These are phyloP conservation scores for Alternaria ventricosa DNA, from an alignment of 2,329 filamentous ascomycete genomes.

Conservation along the genomic window DNA sequence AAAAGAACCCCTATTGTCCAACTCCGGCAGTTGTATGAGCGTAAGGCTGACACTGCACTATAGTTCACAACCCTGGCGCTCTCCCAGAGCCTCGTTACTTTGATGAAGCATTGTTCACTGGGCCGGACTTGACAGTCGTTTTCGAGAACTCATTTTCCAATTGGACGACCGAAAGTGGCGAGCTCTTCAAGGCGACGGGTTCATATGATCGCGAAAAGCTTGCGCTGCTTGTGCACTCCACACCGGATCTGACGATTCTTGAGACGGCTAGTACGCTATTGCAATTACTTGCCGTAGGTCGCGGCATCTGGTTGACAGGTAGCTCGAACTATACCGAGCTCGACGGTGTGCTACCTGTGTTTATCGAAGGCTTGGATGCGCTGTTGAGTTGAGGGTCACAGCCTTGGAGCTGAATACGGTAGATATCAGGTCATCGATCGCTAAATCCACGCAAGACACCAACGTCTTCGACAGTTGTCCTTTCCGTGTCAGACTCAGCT, in stretches of 20 bases:
- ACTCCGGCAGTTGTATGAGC: conserved; percentile 32
- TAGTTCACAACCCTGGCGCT: conserved; percentile 35
- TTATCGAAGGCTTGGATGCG: conserved; percentile 24
- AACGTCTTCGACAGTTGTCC: neutral
- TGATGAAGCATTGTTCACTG: conserved; percentile 11
- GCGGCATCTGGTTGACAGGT: conserved; percentile 24
- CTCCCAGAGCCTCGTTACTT: conserved; percentile 28
- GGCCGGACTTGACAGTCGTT: conserved; percentile 24
- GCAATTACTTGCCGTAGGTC: conserved; percentile 21
- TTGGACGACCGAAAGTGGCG: conserved; percentile 11
- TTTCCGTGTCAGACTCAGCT: neutral
- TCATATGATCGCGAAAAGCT: conserved; percentile 22
- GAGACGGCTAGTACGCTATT: conserved; percentile 18
- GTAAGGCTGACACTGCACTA: conserved; percentile 28
- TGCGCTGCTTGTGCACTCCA: conserved; percentile 28
- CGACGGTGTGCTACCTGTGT: conserved; percentile 21
- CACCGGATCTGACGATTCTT: conserved; percentile 16
- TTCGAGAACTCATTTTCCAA: conserved; percentile 29
- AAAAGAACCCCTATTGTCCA: conserved; percentile 6
- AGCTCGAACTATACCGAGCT: conserved; percentile 27
- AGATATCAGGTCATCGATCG: neutral
- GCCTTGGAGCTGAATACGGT: conserved; percentile 2
- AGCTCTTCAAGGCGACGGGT: conserved; percentile 14
- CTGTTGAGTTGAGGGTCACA: conserved; percentile 13
- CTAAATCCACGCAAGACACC: neutral